These are phyloP conservation scores for Furcasterigmium furcatum DNA, from an alignment of 2,329 filamentous ascomycete species.

Conservation along the genomic window DNA sequence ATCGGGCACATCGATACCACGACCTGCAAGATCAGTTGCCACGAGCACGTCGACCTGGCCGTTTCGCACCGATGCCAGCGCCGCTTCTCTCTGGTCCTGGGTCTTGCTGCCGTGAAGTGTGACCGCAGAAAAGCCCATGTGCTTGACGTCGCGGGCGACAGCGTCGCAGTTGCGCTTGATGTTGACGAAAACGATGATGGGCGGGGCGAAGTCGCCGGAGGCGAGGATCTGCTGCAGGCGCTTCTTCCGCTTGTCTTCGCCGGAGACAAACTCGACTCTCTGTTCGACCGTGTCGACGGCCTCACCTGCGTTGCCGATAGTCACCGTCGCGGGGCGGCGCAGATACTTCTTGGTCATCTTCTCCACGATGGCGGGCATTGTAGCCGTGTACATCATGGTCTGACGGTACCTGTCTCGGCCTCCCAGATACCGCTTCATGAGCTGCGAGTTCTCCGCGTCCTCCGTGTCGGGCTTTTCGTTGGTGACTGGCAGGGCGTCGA, in stretches of 20 bases:
- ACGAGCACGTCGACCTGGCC: conserved; percentile 85
- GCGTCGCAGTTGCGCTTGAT: conserved; percentile 99
- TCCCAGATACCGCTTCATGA: conserved; percentile 80
- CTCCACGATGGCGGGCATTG: conserved; percentile 90
- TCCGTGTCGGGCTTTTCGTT: conserved; percentile 97
- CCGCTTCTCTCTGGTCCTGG: conserved; percentile 95
- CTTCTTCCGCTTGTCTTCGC: conserved; percentile 96
- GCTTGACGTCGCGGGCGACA: conserved; percentile 88
- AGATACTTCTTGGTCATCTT: conserved; percentile 97
- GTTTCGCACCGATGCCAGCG: conserved; percentile 77
- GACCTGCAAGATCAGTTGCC: conserved; percentile 89
- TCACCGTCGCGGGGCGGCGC: conserved; percentile 87
- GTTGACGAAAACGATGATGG: conserved; percentile 99
- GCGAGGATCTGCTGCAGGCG: conserved; percentile 86
- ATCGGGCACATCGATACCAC: conserved; percentile 96
- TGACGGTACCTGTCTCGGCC: conserved; percentile 82
- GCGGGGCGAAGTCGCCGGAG: conserved; percentile 75
- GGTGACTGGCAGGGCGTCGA: conserved; percentile 84
- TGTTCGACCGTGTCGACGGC: conserved; percentile 98
- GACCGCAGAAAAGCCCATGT: conserved; percentile 86
- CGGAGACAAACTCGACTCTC: conserved; percentile 84
- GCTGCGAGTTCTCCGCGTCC: conserved; percentile 77
- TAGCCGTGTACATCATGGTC: conserved; percentile 99
- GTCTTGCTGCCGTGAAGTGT: conserved; percentile 95
- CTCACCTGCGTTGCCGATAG: conserved; percentile 90